Conservation (phyloP, 176 grass and related monocot species). For the Elaeis guineensis region DNA sequence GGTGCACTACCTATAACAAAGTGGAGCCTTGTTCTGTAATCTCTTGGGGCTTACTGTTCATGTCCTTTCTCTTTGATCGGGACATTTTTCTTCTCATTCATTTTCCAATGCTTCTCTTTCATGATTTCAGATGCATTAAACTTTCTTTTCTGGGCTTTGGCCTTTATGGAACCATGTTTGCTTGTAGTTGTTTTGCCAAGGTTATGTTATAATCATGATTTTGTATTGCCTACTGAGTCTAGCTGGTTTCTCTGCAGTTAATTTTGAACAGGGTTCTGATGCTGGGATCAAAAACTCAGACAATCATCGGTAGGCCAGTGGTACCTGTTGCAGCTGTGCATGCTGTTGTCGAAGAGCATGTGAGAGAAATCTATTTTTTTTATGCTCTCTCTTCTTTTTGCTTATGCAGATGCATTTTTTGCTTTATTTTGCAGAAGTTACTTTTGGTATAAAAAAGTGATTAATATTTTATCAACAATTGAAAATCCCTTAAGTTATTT, state of each 20-base stretch:
- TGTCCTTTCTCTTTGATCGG: background rate
- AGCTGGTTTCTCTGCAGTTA: constrained; percentile 43
- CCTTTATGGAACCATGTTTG: too few species aligned
- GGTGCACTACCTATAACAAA: too few species aligned
- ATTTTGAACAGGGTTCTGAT: constrained; percentile 79
- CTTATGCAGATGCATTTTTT: background rate
- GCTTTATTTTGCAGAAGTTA: too few species aligned
- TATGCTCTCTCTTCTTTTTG: background rate
- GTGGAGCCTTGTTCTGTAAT: too few species aligned
- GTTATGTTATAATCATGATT: background rate
- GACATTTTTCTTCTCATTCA: too few species aligned
- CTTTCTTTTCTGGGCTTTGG: too few species aligned
- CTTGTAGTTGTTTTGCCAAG: too few species aligned
- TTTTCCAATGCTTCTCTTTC: too few species aligned
- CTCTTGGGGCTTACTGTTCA: background rate
- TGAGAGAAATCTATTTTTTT: constrained; percentile 38
- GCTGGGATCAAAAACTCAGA: constrained; percentile 78
- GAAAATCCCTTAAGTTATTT: too few species aligned
- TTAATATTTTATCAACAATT: too few species aligned
- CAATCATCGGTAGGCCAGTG: constrained; percentile 78
- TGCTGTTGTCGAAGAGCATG: constrained; percentile 95
- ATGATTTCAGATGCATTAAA: too few species aligned
- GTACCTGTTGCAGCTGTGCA: constrained; percentile 70
- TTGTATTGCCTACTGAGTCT: background rate
- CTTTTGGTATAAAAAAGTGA: too few species aligned